A percentile compares a stretch with the other conserved stretches of the same genome.
Evolutionary conservation across 163 green algal species (phyloP).

Genomic region (Chloromonas sp.): DNA sequence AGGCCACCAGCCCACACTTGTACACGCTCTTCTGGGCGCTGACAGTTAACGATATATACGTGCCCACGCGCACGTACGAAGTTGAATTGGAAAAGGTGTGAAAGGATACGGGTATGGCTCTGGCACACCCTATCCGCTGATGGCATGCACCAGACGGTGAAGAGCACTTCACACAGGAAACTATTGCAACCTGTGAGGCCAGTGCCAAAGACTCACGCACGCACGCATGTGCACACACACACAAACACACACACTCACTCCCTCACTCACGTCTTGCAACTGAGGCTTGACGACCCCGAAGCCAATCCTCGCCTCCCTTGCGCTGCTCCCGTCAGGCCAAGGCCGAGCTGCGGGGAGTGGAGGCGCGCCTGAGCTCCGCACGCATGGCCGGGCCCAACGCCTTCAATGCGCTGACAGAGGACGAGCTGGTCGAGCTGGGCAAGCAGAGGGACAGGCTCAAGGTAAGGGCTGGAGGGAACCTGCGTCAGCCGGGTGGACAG

Average conservation of each 20-base stretch:
- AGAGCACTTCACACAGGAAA: no score
- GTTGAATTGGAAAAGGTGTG: constrained; percentile 17
- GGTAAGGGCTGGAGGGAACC: neutral
- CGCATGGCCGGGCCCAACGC: neutral
- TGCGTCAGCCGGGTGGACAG: no score
- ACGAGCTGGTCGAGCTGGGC: constrained; percentile 21
- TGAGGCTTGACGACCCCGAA: neutral
- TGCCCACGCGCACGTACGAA: constrained; percentile 49
- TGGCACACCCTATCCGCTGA: neutral
- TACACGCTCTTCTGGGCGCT: constrained; percentile 74
- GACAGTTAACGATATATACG: constrained; percentile 59
- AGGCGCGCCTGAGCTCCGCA: constrained; percentile 23
- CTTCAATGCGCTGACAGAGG: neutral
- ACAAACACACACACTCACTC: neutral
- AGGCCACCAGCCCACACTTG: constrained; percentile 38
- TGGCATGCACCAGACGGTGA: no score
- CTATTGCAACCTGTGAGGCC: no score
- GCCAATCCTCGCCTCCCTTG: neutral
- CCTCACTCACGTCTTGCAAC: neutral
- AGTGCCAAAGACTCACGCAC: neutral
- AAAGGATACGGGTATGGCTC: no score
- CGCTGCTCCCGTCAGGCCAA: neutral
- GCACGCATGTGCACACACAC: neutral
- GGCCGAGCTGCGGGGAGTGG: constrained; percentile 9
- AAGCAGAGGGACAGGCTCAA: neutral